A percentile compares a stretch with the other conserved stretches of the same genome.
These are phyloP conservation scores for Astragalus glycyphyllos DNA, from an alignment of 306 rosid genomes.

Conservation along the genomic window DNA sequence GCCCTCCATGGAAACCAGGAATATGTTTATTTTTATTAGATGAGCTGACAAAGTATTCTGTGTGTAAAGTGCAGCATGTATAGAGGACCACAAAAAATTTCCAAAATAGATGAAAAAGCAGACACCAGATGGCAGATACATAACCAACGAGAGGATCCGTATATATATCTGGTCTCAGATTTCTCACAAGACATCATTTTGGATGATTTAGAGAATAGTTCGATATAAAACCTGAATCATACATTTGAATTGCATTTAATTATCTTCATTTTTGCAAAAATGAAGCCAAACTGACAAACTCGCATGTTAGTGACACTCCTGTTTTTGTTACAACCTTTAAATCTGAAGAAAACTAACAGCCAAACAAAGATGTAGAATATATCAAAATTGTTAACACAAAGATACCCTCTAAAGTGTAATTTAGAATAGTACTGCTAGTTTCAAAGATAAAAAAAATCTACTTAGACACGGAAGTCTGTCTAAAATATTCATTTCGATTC, in stretches of 20 bases:
- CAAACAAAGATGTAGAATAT: conserved; percentile 19
- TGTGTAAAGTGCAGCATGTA: conserved; percentile 11
- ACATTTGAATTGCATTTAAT: conserved; percentile 22
- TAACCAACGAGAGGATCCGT: background rate
- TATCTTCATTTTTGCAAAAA: conserved; percentile 12
- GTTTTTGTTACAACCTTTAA: conserved; percentile 26
- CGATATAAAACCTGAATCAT: conserved; percentile 33
- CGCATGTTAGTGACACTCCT: background rate
- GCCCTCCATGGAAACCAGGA: conserved; percentile 26
- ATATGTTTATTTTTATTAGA: conserved; percentile 20
- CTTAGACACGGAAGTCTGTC: background rate
- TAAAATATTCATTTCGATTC: conserved; percentile 21
- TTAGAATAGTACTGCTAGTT: conserved; percentile 19
- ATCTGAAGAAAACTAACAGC: conserved; percentile 29
- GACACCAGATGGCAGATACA: conserved; percentile 21
- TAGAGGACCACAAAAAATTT: conserved; percentile 27
- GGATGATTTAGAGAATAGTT: conserved; percentile 34
- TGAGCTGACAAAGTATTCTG: conserved; percentile 30
- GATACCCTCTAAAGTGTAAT: background rate
- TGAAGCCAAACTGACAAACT: conserved; percentile 23
- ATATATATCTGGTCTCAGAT: conserved; percentile 13
- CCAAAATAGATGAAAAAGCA: conserved; percentile 28
- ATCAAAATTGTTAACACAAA: conserved; percentile 3
- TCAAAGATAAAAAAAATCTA: conserved; percentile 4
- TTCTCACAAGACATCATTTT: conserved; percentile 11